Base-by-base conservation (phyloP, 1,284 basidiomycete genomes). In the Ustilago trichophora region DNA sequence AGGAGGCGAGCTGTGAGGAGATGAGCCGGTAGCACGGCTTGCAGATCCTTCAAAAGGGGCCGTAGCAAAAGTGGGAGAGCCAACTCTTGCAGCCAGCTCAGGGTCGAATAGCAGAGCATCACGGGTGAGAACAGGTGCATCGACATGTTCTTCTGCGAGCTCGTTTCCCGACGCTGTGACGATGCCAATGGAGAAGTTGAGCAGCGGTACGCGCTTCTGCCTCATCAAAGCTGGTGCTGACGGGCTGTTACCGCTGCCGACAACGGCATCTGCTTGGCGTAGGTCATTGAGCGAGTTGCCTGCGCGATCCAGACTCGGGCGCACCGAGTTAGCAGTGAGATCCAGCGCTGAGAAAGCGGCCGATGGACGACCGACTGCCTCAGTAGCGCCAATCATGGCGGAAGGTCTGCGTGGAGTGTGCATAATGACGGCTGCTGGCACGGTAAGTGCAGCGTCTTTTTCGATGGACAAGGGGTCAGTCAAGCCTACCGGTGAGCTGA, bases 31-130 rank as follows among this genome's bases (percentile, higher is more conserved):
- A 5, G 22, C 15, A 9, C 46, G 54, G 1, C 22, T 41, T 2
- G 35, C 41, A 19, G 49, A 33, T 5, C 29, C 42, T 6, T 51
- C 43, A 22, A 38, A 15, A 27, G 35, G 32, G 16, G 11, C 16
- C 6, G 29, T 18, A 5, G 42, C 16, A 19, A 21, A 31, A 3
- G 52, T 35, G 6, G 57, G 44, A 19, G 52, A 46, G 3, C 32
- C 34, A 16, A 56, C 56, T 10, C 51, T 31, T 1, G 52, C 49
- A n/a, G 59, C 59, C 22, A 68, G 44, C n/a, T 58, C 65, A 1
- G 65, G 65, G 21, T 68, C 65, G 25, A 68, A 68, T 13, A 63
- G 58, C 40, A 68, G 40, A 8, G 65, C 65, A n/a, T 68, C 59
- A 6, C 59, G 54, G 34, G 65, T 63, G 27, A 68, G 22, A 15